Evolutionary conservation across 139 green algal genomes (phyloP).

Genomic region (Coelastrella sp.): DNA sequence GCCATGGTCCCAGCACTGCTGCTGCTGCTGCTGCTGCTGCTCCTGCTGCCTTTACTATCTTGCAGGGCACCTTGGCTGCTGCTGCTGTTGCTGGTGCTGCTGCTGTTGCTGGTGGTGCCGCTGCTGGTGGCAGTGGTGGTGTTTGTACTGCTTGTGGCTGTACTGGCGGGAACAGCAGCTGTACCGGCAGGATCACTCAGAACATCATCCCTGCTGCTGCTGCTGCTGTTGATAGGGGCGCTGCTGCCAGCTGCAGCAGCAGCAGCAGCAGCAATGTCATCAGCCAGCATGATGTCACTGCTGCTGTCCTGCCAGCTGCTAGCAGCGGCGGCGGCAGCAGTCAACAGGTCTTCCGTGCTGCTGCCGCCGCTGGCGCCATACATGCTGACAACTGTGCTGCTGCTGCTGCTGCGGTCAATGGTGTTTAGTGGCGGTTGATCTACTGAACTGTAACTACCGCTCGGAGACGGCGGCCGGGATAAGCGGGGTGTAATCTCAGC

Average conservation of each 20-base stretch:
- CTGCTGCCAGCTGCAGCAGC: background rate
- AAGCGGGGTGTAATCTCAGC: background rate
- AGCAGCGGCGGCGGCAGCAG: too few relatives aligned
- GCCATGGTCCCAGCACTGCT: background rate
- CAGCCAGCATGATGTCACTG: background rate
- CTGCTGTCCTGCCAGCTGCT: background rate
- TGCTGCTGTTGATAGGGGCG: background rate
- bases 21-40: background rate
- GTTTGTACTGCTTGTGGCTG: background rate
- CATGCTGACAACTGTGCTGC: background rate
- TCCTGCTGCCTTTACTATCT: background rate
- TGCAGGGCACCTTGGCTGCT: background rate
- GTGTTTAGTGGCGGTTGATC: background rate
- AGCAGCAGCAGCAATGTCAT: background rate
- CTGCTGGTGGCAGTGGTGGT: background rate
- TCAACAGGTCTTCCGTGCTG: background rate
- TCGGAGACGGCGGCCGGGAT: background rate
- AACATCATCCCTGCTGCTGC: background rate
- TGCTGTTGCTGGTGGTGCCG: background rate
- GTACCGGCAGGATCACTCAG: too few relatives aligned
- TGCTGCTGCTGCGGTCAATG: background rate
- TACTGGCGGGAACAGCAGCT: background rate
- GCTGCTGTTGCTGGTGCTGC: conserved; percentile 7
- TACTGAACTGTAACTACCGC: background rate
- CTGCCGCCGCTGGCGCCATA: background rate